Conservation (phyloP, 179 eudicot genomes). For the Dionaea muscipula region DNA sequence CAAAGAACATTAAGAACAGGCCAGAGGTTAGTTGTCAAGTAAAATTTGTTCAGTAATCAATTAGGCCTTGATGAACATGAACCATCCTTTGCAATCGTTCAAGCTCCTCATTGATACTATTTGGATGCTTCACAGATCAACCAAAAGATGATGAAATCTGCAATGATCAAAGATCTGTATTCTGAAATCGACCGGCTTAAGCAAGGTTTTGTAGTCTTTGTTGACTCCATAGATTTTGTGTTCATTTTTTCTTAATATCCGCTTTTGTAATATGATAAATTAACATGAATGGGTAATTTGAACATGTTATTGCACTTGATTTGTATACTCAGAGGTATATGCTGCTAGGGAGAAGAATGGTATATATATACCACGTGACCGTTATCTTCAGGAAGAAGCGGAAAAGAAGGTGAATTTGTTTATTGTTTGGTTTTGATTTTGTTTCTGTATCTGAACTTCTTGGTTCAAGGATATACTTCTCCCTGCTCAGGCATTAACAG, state of each 20-base stretch:
- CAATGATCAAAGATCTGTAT: conserved; percentile 72
- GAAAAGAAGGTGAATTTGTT: conserved; percentile 57
- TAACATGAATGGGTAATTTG: no score
- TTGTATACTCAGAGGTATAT: conserved; percentile 54
- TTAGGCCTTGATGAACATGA: neutral
- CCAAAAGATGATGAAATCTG: conserved; percentile 93
- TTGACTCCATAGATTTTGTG: neutral
- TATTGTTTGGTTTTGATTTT: neutral
- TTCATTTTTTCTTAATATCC: neutral
- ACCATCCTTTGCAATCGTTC: neutral
- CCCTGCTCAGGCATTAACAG: conserved; percentile 57
- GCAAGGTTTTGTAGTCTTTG: conserved; percentile 41
- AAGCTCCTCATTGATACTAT: neutral
- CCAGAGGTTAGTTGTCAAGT: conserved; percentile 62
- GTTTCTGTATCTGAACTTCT: neutral
- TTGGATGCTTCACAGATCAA: conserved; percentile 46
- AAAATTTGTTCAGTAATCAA: conserved; percentile 1
- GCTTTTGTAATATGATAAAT: no score
- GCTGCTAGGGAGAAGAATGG: conserved; percentile 95
- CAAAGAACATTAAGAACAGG: conserved; percentile 91
- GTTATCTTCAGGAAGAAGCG: conserved; percentile 84
- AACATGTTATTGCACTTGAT: neutral
- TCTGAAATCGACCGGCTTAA: conserved; percentile 80
- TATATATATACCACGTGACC: conserved; percentile 77
- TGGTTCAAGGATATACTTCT: conserved; percentile 7